phyloP scores from a whole-genome alignment of 78 protist species.

The Emiliania huxleyi region DNA sequence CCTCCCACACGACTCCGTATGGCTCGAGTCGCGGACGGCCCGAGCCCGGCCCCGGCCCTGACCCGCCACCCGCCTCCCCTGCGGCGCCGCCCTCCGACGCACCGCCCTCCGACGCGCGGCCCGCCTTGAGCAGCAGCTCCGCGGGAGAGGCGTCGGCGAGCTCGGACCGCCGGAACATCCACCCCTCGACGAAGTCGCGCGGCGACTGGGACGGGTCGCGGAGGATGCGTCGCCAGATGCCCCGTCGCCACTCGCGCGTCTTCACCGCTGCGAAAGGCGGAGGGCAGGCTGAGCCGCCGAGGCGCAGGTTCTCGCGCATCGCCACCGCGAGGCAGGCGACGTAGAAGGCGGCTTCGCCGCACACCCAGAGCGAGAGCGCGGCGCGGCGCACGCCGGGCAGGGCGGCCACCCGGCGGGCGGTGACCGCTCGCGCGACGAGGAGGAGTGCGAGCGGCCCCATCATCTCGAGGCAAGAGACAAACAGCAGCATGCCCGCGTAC shows the following conservation, averaged over 20 bases:
- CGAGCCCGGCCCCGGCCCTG: not conserved
- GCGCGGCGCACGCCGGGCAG: not conserved
- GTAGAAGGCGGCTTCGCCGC: not conserved
- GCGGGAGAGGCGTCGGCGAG: not conserved
- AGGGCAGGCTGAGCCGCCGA: not conserved
- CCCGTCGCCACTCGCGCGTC: not conserved
- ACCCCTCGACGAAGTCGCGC: not conserved
- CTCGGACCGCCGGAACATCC: not conserved
- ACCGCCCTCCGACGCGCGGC: not conserved
- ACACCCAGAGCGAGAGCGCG: not conserved
- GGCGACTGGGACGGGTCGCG: not conserved
- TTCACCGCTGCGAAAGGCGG: too few relatives aligned
- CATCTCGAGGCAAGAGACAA: too few relatives aligned
- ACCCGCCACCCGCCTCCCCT: not conserved
- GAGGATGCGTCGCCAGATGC: not conserved
- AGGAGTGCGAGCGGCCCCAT: too few relatives aligned
- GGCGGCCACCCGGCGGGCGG: too few relatives aligned
- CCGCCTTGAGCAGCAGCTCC: not conserved
- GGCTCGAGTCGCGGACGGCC: not conserved
- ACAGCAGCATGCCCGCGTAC: too few relatives aligned
- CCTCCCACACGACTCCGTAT: too few relatives aligned
- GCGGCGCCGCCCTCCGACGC: not conserved
- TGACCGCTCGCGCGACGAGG: too few relatives aligned
- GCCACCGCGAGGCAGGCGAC: not conserved
- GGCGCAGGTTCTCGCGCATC: not conserved